Percentiles rank a stretch among this genome's conserved stretches.
Conservation (phyloP, 805 yeast genomes). For the Vanderwaltozyma verrucispora region DNA sequence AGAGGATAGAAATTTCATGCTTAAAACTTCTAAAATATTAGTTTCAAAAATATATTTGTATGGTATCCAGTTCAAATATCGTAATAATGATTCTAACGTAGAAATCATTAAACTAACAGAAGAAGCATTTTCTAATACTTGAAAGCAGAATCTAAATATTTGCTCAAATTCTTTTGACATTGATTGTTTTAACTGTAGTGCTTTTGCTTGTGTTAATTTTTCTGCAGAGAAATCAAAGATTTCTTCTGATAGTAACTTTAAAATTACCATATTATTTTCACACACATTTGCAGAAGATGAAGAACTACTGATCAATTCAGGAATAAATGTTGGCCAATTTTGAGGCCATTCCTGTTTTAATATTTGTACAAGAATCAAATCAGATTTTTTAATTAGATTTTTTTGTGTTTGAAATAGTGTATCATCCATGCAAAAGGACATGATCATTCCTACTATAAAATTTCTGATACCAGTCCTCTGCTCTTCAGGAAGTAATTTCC, state of each 20-base stretch:
- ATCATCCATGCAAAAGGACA: conserved; percentile 77
- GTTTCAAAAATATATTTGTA: conserved; percentile 78
- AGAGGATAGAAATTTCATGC: conserved; percentile 62
- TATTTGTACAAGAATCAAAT: conserved; percentile 82
- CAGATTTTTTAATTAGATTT: conserved; percentile 82
- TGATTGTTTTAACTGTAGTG: conserved; percentile 63
- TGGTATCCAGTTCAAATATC: conserved; percentile 91
- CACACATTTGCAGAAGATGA: conserved; percentile 81
- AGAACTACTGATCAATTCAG: conserved; percentile 77
- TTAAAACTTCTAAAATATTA: conserved; percentile 54
- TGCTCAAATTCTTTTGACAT: conserved; percentile 84
- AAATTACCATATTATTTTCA: conserved; percentile 89
- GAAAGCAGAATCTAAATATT: conserved; percentile 81
- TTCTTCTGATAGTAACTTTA: conserved; percentile 81
- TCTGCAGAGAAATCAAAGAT: conserved; percentile 88
- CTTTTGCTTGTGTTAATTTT: conserved; percentile 90
- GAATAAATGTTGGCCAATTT: conserved; percentile 92
- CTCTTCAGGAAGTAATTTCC: conserved; percentile 82
- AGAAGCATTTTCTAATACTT: conserved; percentile 73
- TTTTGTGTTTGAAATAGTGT: conserved; percentile 52
- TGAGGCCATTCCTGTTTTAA: conserved; percentile 98
- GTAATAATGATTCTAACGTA: conserved; percentile 65
- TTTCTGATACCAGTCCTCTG: conserved; percentile 88
- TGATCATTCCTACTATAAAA: conserved; percentile 85
- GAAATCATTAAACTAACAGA: conserved; percentile 69